Evolutionary conservation across 768 basidiomycete species (phyloP).

Genomic region (Tulasnella sp.): DNA sequence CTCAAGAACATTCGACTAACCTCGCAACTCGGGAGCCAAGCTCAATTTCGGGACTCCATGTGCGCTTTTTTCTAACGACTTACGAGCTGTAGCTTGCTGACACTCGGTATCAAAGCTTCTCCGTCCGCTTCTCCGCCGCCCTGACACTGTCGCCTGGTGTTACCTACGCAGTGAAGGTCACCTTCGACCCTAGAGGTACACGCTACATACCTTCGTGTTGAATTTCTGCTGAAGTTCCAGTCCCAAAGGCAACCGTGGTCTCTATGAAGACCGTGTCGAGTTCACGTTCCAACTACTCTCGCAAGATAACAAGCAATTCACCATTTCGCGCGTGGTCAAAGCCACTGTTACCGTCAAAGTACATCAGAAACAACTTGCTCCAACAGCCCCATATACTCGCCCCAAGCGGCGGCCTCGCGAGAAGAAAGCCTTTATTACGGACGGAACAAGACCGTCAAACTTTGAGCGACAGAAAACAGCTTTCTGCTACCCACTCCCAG

Average conservation of each 20-base stretch:
- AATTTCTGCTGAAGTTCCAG: neutral
- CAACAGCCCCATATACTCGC: conserved; percentile 51
- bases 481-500: conserved; percentile 50
- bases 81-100: neutral
- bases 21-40: neutral
- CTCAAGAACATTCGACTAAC: conserved; percentile 4
- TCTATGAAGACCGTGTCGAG: conserved; percentile 34
- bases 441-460: conserved; percentile 48
- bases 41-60: neutral
- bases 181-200: conserved; percentile 22
- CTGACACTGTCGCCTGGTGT: neutral
- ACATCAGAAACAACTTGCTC: conserved; percentile 55
- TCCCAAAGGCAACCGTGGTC: conserved; percentile 15
- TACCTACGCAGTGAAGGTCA: conserved; percentile 21
- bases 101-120: neutral
- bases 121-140: neutral
- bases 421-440: conserved; percentile 44
- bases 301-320: conserved; percentile 12
- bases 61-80: neutral
- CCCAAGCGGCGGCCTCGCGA: conserved; percentile 3
- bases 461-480: conserved; percentile 38
- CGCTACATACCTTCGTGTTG: no score
- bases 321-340: conserved; percentile 11
- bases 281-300: conserved; percentile 10
- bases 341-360: conserved; percentile 24